Percentiles rank a stretch among this genome's conserved stretches.
phyloP scores from a whole-genome alignment of 164 flowering plant genomes.

The Vitis amurensis region DNA sequence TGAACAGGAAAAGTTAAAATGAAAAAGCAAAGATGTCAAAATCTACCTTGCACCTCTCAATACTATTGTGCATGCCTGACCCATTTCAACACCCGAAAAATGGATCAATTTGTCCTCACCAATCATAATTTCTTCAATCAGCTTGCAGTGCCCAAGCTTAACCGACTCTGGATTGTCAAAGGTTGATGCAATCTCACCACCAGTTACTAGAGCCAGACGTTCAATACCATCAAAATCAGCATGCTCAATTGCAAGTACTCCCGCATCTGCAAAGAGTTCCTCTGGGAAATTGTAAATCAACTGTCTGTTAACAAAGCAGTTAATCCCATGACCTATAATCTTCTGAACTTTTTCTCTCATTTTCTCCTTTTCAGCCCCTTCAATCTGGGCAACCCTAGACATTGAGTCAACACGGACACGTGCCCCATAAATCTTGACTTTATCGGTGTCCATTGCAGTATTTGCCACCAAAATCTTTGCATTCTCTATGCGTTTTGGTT shows the following conservation, averaged over 20 bases:
- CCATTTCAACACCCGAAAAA: slow-evolving; percentile 96
- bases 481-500: slow-evolving; percentile 94
- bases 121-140: slow-evolving; percentile 98
- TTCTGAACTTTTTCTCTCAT: slow-evolving; percentile 97
- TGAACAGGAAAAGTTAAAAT: background rate
- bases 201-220: slow-evolving; percentile 91
- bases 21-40: background rate
- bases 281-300: slow-evolving; percentile 97
- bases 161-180: slow-evolving; percentile 99
- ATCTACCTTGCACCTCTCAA: slow-evolving; percentile 95
- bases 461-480: slow-evolving; percentile 97
- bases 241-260: slow-evolving; percentile 97
- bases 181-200: slow-evolving; percentile 98
- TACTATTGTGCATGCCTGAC: slow-evolving; percentile 98
- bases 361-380: slow-evolving; percentile 90
- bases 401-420: slow-evolving; percentile 99
- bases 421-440: slow-evolving; percentile 98
- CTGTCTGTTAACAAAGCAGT: slow-evolving; percentile 94
- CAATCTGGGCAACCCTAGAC: slow-evolving; percentile 95
- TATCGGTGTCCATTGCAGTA: slow-evolving; percentile 99
- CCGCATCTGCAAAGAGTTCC: slow-evolving; percentile 98
- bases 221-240: slow-evolving; percentile 99
- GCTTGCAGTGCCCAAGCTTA: slow-evolving; percentile 95
- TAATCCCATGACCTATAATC: slow-evolving; percentile 90
- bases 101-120: slow-evolving; percentile 96